Evolutionary conservation across 2,329 filamentous ascomycete species (phyloP), one percentile per base, ranked within the genome.

Genomic region (Leptographium galeiforme): DNA sequence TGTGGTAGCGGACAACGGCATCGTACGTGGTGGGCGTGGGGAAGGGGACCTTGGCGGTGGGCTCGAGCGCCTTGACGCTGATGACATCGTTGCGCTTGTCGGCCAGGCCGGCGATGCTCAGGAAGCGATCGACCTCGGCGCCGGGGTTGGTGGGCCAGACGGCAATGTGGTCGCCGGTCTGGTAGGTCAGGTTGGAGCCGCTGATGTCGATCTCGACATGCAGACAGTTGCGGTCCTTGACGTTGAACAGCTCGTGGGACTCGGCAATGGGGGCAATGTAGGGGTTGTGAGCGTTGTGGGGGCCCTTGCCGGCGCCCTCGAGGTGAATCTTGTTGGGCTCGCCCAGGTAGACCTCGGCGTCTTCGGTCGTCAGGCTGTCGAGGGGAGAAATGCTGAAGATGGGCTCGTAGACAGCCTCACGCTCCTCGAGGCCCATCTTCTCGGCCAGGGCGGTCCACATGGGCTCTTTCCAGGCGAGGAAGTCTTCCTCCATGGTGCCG

Each of bases 401-500:
- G 50, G 93, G 89, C 68, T 98, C 94, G 68, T 97, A 98, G 56
- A 95, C 83, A 57, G 90, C 88, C 67, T 98, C 94, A 56, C 93
- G 89, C 72, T 98, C 93, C 70, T 97, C 87, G 53, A 98, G 74
- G 52, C 81, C 81, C 85, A 98, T 88, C 65, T 87, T 82, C 59
- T 87, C 79, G 30, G 85, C 77, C 52, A 98, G 76, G 56, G 86
- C 87, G 62, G 79, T 75, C 93, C 94, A 98, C 93, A 98, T 98
- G 57, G 90, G 90, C 64, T 98, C 93, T 73, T 98, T 98, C 93
- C 93, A 98, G 60, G 91, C 88, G 63, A 98, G 73, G 69, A 97
- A 98, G 64, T 98, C 94, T 72, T 98, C 94, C 72, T 98, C 93
- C 94, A 98, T 98, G 54, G 93, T 98, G 57, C 94, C 93, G 59